A percentile compares a stretch with the other conserved stretches of the same genome.
These are phyloP conservation scores for Aspergillus bertholletiae DNA, from an alignment of 495 filamentous ascomycete species.

Conservation along the genomic window DNA sequence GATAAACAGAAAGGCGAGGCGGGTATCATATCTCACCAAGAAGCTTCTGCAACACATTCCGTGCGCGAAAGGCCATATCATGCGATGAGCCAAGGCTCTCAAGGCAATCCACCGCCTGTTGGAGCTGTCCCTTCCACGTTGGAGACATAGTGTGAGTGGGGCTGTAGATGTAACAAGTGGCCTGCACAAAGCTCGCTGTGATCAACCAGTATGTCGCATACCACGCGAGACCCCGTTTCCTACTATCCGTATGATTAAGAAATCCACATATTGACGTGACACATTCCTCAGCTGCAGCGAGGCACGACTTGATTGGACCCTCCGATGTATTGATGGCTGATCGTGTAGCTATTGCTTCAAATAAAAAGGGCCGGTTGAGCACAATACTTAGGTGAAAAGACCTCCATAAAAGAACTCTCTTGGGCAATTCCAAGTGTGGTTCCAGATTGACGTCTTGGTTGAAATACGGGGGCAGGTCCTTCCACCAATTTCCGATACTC, in stretches of 20 bases:
- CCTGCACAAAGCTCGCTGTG: conserved; percentile 22
- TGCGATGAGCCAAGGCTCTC: conserved; percentile 18
- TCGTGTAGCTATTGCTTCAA: conserved; percentile 14
- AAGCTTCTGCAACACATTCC: conserved; percentile 16
- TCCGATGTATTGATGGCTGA: conserved; percentile 10
- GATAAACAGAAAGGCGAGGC: not conserved
- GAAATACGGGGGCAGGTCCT: conserved; percentile 16
- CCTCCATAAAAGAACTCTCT: conserved; percentile 13
- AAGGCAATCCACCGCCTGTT: conserved; percentile 15
- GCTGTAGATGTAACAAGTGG: conserved; percentile 20
- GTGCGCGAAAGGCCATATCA: conserved; percentile 19
- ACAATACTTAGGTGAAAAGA: conserved; percentile 22
- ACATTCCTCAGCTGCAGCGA: conserved; percentile 16
- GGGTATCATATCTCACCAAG: conserved; percentile 8
- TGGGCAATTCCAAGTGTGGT: conserved; percentile 14
- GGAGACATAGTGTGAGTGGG: conserved; percentile 9
- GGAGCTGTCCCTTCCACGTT: conserved; percentile 12
- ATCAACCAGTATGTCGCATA: conserved; percentile 23
- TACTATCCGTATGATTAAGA: conserved; percentile 14
- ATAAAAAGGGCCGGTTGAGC: conserved; percentile 20
- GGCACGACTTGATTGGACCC: conserved; percentile 14
- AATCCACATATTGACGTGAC: conserved; percentile 17
- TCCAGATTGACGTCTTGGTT: conserved; percentile 6
- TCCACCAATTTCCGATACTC: conserved; percentile 12
- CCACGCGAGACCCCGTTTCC: conserved; percentile 16